A percentile compares a stretch with the other conserved stretches of the same genome.
These are phyloP conservation scores for Limonium bicolor DNA, from an alignment of 148 eudicot genomes.

Conservation along the genomic window DNA sequence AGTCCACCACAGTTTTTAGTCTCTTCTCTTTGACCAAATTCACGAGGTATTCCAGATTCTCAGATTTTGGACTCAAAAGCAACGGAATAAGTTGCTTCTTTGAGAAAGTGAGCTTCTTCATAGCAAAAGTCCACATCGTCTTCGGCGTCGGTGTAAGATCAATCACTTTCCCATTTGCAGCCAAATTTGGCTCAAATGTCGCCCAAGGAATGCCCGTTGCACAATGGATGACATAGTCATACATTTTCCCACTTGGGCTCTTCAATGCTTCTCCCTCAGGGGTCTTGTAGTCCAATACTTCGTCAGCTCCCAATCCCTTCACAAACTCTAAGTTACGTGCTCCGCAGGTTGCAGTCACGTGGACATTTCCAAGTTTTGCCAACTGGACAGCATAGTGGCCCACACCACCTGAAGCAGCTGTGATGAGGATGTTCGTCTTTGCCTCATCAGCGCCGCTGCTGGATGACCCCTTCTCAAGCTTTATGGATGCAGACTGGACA, in stretches of 20 bases:
- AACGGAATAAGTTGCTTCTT: conserved; percentile 50
- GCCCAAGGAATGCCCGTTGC: conserved; percentile 47
- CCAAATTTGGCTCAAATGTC: conserved; percentile 40
- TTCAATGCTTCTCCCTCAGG: conserved; percentile 47
- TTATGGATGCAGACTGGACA: conserved; percentile 28
- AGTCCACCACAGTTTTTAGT: conserved; percentile 53
- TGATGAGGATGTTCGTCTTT: conserved; percentile 37
- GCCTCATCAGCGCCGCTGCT: conserved; percentile 31
- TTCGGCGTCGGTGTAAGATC: conserved; percentile 29
- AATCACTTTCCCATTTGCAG: conserved; percentile 37
- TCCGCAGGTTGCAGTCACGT: conserved; percentile 68
- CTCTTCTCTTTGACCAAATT: no score
- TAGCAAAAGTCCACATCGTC: conserved; percentile 28
- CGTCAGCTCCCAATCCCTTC: conserved; percentile 56
- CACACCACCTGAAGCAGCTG: conserved; percentile 54
- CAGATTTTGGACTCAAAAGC: conserved; percentile 17
- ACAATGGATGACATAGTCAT: conserved; percentile 54
- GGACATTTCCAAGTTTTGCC: conserved; percentile 62
- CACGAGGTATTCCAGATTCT: conserved; percentile 37
- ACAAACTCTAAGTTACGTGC: conserved; percentile 49
- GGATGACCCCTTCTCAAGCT: no score
- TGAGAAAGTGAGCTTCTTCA: conserved; percentile 38
- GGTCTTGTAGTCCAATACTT: conserved; percentile 61
- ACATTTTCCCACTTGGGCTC: conserved; percentile 57
- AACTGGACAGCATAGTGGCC: conserved; percentile 70